Evolutionary conservation across 2,329 filamentous ascomycete genomes (phyloP), one percentile per base, ranked within the genome.

Genomic region (Claviceps spartinae): DNA sequence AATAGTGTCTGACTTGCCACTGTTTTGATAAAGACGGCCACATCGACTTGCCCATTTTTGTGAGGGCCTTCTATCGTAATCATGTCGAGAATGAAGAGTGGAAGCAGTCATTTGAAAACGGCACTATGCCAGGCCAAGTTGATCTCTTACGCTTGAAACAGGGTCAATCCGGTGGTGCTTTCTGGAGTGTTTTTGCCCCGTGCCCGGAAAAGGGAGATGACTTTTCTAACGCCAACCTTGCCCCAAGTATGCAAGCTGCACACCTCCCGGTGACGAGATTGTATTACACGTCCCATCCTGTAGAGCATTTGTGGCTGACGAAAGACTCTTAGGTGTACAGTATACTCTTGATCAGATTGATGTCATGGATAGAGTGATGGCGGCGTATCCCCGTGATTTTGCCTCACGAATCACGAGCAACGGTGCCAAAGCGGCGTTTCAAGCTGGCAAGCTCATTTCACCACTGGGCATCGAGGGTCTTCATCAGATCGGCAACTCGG

Each of bases 401-500:
- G 76, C 77, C 34, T 47, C 45, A 0, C 71, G 77, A 1, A 66
- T 77, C 0, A 77, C 82, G 60, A 80, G 80, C 58, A 73, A 72
- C 47, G 76, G 77, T 34, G 86, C 86, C 3, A 63, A 73, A 37
- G 45, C 11, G 18, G 45, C 81, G 26, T 86, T 86, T 65, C 70
- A 70, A 49, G 58, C 73, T 26, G 76, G 77, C 57, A 79, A 79
- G 59, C 72, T 94, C 48, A 85, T 93, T 18, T 48, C 45, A 5
- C 86, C 87, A 0, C 70, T 91, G 4, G 87, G 84, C 2, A 81
- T 94, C 50, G 89, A 95, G 69, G 91, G 91, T 3, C 77, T 96
- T 7, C 91, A 97, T 63, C 91, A 95, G 61, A 94, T 97, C 59
- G 90, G 88, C 54, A 95, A 96, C 69, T 86, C 82, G 1, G 73